Base-by-base conservation (phyloP, 2,329 filamentous ascomycete species). In the Hymenoscyphus infarciens region DNA sequence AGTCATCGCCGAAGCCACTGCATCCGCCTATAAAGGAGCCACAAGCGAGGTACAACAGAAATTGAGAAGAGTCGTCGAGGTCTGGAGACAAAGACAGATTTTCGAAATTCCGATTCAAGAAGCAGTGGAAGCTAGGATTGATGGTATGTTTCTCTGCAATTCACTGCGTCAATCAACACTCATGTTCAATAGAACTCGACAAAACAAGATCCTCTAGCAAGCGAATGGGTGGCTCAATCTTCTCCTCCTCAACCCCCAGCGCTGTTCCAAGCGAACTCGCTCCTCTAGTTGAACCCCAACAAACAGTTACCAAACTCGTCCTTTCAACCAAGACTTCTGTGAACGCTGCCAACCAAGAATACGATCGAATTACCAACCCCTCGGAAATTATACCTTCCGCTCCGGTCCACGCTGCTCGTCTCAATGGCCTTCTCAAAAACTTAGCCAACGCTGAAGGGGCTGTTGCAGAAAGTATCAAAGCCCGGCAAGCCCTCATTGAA, bases 21-120 rank as follows among this genome's bases (percentile, higher is more conserved):
- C 91, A 15, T 82, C 85, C n/a, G 94, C 95, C 45, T 99, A 98
- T 76, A 96, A 94, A 76, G 92, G 92, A 64, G 88, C 92, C 1
- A 87, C 91, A 7, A 83, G 87, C 42, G 94, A 99, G 59, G 86
- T 97, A 31, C 95, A 98, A 74, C 84, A 85, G 63, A 97, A 97
- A 75, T 81, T 99, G 42, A 85, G 89, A 64, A 85, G 95, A 35
- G 94, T 98, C 0, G 86, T 98, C 2, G 94, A 98, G 72, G 95
- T 99, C 19, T 99, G 95, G 95, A 88, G 89, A 73, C 87, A 94
- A 71, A 84, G 95, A 39, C 79, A 81, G 59, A 95, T 99, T 55
- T 99, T 99, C 71, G 91, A 96, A 65, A 75, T 76, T 0, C 84
- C 89, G 0, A 90, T 97, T 57, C 88, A 97, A 74, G 85, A 87